Conservation (phyloP, 805 yeast species). For the Candida peoriensis region DNA sequence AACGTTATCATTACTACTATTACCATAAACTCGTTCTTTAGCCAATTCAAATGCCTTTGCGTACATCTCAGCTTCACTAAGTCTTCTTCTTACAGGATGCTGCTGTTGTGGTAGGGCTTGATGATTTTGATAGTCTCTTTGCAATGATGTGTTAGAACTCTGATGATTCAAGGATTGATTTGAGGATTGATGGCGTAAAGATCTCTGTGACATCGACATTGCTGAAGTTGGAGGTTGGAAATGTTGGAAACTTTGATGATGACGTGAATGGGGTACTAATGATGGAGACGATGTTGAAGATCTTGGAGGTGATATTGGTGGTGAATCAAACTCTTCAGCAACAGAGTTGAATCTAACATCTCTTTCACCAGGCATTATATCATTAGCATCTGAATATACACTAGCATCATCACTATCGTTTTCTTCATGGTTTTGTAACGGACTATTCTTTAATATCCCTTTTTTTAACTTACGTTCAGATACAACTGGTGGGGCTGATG, state of each 20-base stretch:
- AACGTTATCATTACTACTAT: not conserved
- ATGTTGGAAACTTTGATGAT: too few relatives aligned
- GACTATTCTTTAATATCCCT: slow-evolving; percentile 1
- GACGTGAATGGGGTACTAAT: too few relatives aligned
- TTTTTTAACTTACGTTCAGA: not conserved
- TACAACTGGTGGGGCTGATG: not conserved
- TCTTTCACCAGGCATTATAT: slow-evolving; percentile 11
- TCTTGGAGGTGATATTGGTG: not conserved
- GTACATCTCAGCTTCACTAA: slow-evolving; percentile 28
- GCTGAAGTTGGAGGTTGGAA: too few relatives aligned
- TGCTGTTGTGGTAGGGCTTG: not conserved
- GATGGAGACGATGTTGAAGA: not conserved
- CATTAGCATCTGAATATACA: slow-evolving; percentile 20
- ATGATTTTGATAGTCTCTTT: too few relatives aligned
- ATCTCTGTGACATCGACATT: not conserved
- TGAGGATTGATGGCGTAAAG: not conserved
- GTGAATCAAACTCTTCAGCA: not conserved
- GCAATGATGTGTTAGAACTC: too few relatives aligned
- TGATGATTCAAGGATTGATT: not conserved
- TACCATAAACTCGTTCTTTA: slow-evolving; percentile 8
- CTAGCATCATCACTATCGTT: slow-evolving; percentile 21
- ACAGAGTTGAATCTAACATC: slow-evolving; percentile 1
- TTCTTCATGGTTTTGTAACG: slow-evolving; percentile 9
- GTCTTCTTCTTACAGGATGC: not conserved
- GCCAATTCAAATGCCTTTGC: slow-evolving; percentile 10